Conservation (phyloP, 352 stramenopile species). For the Globisporangium orthogonon region DNA sequence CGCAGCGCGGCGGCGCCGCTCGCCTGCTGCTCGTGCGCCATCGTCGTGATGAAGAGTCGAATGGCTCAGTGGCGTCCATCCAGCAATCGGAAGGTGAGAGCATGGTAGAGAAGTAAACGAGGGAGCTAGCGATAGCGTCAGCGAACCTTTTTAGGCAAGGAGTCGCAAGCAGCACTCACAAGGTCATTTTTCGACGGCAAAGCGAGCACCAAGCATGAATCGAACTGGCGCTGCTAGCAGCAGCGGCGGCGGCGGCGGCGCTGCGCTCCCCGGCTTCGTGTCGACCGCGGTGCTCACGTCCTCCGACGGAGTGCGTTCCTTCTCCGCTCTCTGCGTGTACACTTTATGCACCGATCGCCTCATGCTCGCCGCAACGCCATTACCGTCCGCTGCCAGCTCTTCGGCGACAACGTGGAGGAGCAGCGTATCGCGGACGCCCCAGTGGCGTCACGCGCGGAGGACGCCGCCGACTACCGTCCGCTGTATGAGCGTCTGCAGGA, state of each 20-base stretch:
- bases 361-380: not conserved
- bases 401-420: constrained; percentile 84
- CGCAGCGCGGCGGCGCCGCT: constrained; percentile 29
- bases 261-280: constrained; percentile 60
- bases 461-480: constrained; percentile 52
- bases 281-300: constrained; percentile 82
- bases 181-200: not conserved
- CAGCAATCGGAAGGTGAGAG: not conserved
- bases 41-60: not conserved
- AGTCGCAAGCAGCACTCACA: too few relatives aligned
- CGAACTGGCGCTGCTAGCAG: too few relatives aligned
- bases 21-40: not conserved
- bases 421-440: constrained; percentile 67
- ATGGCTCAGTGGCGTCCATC: not conserved
- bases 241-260: not conserved
- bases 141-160: too few relatives aligned
- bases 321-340: not conserved
- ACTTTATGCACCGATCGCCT: too few relatives aligned
- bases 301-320: constrained; percentile 56
- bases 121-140: not conserved
- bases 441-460: constrained; percentile 27
- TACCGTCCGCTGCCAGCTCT: constrained; percentile 60
- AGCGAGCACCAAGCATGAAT: too few relatives aligned
- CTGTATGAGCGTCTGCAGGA: constrained; percentile 82
- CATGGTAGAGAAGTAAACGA: not conserved